Base-by-base conservation (phyloP, 495 filamentous ascomycete genomes). In the Podospora pseudocomata region DNA sequence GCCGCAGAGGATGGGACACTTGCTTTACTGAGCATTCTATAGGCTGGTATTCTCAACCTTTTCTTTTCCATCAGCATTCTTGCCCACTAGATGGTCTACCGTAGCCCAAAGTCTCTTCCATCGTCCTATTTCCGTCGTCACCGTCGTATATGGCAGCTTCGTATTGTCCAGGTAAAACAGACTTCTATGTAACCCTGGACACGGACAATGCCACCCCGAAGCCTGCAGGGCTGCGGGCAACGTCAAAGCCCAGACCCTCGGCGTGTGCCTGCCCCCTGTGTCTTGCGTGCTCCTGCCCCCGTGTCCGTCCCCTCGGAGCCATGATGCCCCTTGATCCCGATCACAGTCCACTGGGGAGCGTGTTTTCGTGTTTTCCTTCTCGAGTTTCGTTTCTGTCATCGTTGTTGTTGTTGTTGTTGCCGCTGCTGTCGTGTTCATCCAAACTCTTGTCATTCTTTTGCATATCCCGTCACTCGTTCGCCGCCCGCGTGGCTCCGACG, bases 401-500 rank as follows among this genome's bases (percentile, higher is more conserved):
- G 27, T 32, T 34, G 59, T 61, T 28, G 59, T 60, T 32, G 19
- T 4, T 61, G 59, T 26, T 20, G 20, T 20, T 20, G 20, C 20
- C n/a, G n/a, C 32, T 28, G 59, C 26, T 32, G 5, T 5, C 32
- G 59, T 34, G 57, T 44, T 68, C 60, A n/a, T 54, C 61, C 55
- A 44, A 32, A 49, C 32, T 64, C 11, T 28, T 0, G 27, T 19
- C 65, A 20, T 15, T 61, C 59, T 27, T 32, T 18, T 16, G 16
- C 4, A 28, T 32, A 13, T 61, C 59, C 7, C 19, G 59, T 27
- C 16, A 6, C 23, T 15, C 28, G 59, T 58, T 20, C 23, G 28
- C 59, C 23, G 20, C 28, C 59, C 23, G 20, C 28, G 59, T 61
- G 59, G 59, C 28, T 71, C 76, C 70, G 74, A 75, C 67, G 73